Evolutionary conservation across 192 early-diverging fungal genomes (phyloP).

Genomic region (Coemansia sp.): DNA sequence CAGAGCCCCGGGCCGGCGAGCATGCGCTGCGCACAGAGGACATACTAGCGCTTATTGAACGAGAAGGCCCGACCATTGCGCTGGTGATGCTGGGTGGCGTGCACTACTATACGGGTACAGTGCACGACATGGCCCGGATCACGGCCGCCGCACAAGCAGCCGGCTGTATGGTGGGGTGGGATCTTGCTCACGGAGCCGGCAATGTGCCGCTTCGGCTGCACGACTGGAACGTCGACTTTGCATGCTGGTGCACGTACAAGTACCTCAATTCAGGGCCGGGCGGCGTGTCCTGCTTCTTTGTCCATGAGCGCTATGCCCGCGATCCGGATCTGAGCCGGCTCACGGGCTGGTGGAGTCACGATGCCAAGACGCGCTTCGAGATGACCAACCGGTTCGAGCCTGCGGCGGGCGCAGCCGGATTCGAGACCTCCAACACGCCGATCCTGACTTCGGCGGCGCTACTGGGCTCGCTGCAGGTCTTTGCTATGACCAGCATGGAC

Average conservation of each 20-base stretch:
- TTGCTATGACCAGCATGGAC: conserved; percentile 63
- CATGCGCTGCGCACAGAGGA: conserved; percentile 66
- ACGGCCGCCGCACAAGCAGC: conserved; percentile 71
- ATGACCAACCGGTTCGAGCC: conserved; percentile 83
- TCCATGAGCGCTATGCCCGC: conserved; percentile 76
- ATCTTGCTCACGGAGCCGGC: conserved; percentile 93
- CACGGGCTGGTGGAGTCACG: conserved; percentile 92
- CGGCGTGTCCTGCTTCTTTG: conserved; percentile 85
- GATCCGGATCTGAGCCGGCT: conserved; percentile 57
- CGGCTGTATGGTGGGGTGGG: conserved; percentile 89
- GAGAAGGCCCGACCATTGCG: conserved; percentile 71
- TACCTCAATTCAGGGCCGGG: conserved; percentile 98
- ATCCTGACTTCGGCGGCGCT: conserved; percentile 69
- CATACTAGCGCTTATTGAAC: conserved; percentile 68
- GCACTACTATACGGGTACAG: conserved; percentile 92
- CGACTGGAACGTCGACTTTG: conserved; percentile 97
- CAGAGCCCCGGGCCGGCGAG: conserved; percentile 71
- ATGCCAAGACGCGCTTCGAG: conserved; percentile 74
- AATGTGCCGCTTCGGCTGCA: conserved; percentile 85
- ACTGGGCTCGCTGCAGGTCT: conserved; percentile 74
- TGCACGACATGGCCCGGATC: conserved; percentile 81
- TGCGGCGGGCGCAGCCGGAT: conserved; percentile 74
- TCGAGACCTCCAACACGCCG: conserved; percentile 83
- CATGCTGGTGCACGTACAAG: conserved; percentile 98
- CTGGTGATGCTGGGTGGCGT: conserved; percentile 85